Evolutionary conservation across 2,329 filamentous ascomycete genomes (phyloP).

Genomic region (Hypoxylon sp.): DNA sequence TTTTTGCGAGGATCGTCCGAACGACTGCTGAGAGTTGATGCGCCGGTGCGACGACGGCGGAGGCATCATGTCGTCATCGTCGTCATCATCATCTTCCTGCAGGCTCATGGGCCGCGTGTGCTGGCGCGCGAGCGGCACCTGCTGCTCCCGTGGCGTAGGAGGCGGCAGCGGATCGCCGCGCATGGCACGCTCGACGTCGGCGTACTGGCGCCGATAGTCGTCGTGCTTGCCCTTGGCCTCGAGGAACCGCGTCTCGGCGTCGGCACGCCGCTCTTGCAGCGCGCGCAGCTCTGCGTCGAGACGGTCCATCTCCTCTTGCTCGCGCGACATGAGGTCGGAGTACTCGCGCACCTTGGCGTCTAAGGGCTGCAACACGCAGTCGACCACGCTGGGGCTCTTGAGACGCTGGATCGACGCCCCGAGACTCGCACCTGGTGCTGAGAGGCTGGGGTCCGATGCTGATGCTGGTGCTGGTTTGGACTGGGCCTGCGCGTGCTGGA

Average conservation of each 20-base stretch:
- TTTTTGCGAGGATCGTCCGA: slow-evolving; percentile 52
- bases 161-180: slow-evolving; percentile 56
- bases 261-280: slow-evolving; percentile 59
- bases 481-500: slow-evolving; percentile 41
- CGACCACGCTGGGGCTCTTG: slow-evolving; percentile 60
- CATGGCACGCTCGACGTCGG: slow-evolving; percentile 60
- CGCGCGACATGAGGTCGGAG: slow-evolving; percentile 59
- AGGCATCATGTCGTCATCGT: slow-evolving; percentile 43
- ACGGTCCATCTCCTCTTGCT: slow-evolving; percentile 59
- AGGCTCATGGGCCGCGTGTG: slow-evolving; percentile 46
- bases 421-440: slow-evolving; percentile 31
- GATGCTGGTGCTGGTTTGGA: slow-evolving; percentile 25
- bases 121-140: slow-evolving; percentile 37
- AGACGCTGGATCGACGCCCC: slow-evolving; percentile 58
- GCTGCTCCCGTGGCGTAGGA: slow-evolving; percentile 45
- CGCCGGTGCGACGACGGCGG: slow-evolving; percentile 48
- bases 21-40: slow-evolving; percentile 54
- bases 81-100: slow-evolving; percentile 47
- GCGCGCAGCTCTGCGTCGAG: slow-evolving; percentile 61
- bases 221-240: slow-evolving; percentile 63
- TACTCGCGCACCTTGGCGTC: slow-evolving; percentile 63
- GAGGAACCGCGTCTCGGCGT: slow-evolving; percentile 59
- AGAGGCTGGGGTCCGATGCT: slow-evolving; percentile 27
- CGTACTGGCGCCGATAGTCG: slow-evolving; percentile 60
- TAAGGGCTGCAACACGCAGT: slow-evolving; percentile 62